phyloP scores from a whole-genome alignment of 352 stramenopile genomes.

The Globisporangium megalacanthum region DNA sequence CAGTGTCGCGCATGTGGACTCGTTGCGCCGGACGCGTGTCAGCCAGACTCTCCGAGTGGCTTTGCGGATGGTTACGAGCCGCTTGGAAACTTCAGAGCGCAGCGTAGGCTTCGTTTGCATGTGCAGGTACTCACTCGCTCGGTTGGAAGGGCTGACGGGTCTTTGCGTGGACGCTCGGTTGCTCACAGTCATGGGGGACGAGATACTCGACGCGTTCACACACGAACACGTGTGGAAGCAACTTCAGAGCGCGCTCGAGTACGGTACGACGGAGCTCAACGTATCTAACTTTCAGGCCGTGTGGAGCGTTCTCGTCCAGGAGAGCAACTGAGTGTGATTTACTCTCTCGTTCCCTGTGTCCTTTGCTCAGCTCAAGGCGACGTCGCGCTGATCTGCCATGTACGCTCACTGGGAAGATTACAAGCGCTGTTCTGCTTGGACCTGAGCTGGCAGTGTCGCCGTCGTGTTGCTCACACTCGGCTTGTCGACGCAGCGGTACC shows the following conservation, averaged over 20 bases:
- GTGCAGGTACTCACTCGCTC: background rate
- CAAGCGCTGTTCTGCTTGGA: too few species aligned
- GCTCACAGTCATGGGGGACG: slow-evolving; percentile 37
- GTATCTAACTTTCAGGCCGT: too few species aligned
- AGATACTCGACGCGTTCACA: slow-evolving; percentile 40
- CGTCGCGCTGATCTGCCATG: slow-evolving; percentile 4
- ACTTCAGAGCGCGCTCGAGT: slow-evolving; percentile 30
- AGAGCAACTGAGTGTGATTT: background rate
- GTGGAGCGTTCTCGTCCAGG: background rate
- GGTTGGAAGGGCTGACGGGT: too few species aligned
- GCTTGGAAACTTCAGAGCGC: slow-evolving; percentile 22
- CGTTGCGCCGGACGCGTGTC: slow-evolving; percentile 41
- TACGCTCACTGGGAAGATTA: background rate
- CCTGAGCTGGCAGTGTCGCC: background rate
- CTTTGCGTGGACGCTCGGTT: too few species aligned
- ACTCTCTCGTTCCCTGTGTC: background rate
- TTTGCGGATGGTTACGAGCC: slow-evolving; percentile 20
- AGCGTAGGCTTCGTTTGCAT: slow-evolving; percentile 11
- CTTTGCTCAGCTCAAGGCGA: slow-evolving; percentile 23
- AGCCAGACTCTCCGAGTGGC: slow-evolving; percentile 17
- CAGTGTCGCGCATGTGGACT: slow-evolving; percentile 49
- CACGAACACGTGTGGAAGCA: slow-evolving; percentile 30
- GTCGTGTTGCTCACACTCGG: background rate
- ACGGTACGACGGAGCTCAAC: slow-evolving; percentile 17
- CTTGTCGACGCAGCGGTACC: slow-evolving; percentile 28